Evolutionary conservation across 768 basidiomycete genomes (phyloP), one percentile per base, ranked within the genome.

Genomic region (Termitomyces sp.): DNA sequence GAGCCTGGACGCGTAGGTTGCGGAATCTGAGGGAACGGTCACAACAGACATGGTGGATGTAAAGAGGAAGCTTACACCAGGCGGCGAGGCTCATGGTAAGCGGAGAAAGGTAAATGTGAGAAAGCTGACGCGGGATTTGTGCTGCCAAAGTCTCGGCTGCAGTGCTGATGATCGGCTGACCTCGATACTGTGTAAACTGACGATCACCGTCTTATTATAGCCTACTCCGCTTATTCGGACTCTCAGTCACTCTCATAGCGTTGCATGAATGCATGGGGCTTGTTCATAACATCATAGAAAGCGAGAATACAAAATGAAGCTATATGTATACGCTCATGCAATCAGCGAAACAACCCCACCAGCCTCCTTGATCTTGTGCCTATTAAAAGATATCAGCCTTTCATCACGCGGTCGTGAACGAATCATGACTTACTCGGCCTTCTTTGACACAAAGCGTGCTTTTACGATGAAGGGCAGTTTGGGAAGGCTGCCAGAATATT

Each of bases 381-480:
- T 82, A 50, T 32, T 50, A 22, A 60, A 18, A 39, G 44, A 33
- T 36, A 2, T 32, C 23, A 32, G 33, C 22, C n/a, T n/a, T 23
- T 15, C n/a, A 32, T 7, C 5, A 18, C 38, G 20, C n/a, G 56
- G n/a, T 23, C 42, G 53, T 16, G 43, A 45, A 39, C 29, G 15
- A 23, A 48, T 49, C 23, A 43, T 42, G 7, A 76, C 81, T 57
- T 62, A 76, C 91, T 94, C 91, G 60, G 94, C 94, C 66, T 81
- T 86, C 63, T 75, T 80, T 39, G 94, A 96, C 51, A 98, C 94
- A 68, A 88, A 96, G 59, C 97, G 94, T 52, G 97, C 94, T 80
- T 98, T 98, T 65, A 99, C 91, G 68, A 99, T 98, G 79, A 94
- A 92, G 15, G 97, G 97, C 47, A 91, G 75, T 68, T 86, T 87